Evolutionary conservation across 2,329 filamentous ascomycete genomes (phyloP).

Genomic region (Phoma sp.): DNA sequence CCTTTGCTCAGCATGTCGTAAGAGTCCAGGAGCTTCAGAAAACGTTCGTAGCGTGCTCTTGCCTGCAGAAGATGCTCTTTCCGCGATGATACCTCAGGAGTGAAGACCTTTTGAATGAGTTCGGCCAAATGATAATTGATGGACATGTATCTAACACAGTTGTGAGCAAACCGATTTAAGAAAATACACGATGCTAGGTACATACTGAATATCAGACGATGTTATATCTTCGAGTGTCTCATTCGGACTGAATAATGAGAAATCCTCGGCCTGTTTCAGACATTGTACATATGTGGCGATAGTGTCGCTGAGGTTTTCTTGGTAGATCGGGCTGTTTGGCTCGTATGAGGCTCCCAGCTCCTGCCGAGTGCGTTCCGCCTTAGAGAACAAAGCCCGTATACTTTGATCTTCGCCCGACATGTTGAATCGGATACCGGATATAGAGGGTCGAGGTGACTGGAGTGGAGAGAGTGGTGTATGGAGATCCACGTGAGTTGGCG

Average conservation of each 20-base stretch:
- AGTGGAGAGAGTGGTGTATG: conserved; percentile 1
- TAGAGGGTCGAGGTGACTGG: conserved; percentile 1
- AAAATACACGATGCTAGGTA: background rate
- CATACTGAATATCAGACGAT: conserved; percentile 80
- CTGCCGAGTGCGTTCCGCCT: conserved; percentile 63
- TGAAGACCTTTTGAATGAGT: conserved; percentile 72
- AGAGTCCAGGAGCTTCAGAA: conserved; percentile 76
- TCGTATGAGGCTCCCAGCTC: conserved; percentile 70
- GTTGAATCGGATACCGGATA: background rate
- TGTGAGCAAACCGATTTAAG: conserved; percentile 9
- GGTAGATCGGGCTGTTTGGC: conserved; percentile 70
- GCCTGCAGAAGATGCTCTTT: conserved; percentile 68
- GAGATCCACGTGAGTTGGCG: conserved; percentile 37
- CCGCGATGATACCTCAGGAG: conserved; percentile 61
- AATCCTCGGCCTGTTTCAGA: conserved; percentile 69
- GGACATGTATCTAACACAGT: conserved; percentile 69
- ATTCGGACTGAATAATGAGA: conserved; percentile 89
- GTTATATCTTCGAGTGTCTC: conserved; percentile 87
- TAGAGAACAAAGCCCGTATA: conserved; percentile 62
- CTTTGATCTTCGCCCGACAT: conserved; percentile 59
- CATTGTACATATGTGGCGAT: conserved; percentile 78
- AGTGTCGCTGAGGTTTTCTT: conserved; percentile 70
- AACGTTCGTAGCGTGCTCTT: conserved; percentile 77
- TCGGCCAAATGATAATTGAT: conserved; percentile 82
- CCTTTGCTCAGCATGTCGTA: conserved; percentile 74